Conservation (phyloP, 257 asterid genomes). For the Solanum bukasovii region DNA sequence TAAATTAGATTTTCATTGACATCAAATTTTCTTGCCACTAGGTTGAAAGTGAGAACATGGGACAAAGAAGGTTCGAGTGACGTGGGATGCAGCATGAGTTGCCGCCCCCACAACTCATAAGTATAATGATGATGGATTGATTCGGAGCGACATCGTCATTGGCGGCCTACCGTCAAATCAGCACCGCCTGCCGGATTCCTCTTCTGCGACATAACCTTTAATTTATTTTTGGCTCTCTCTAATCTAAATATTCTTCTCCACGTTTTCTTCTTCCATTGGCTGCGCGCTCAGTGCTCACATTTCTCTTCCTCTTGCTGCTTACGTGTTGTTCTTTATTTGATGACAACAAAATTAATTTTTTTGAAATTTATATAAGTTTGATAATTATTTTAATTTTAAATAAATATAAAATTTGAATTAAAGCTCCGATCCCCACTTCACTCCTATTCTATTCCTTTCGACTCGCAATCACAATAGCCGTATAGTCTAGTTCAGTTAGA, state of each 20-base stretch:
- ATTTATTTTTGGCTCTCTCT: not conserved
- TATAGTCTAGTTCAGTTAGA: too few species aligned
- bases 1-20: not conserved
- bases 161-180: not conserved
- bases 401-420: not conserved
- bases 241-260: not conserved
- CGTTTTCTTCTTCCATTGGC: slow-evolving; percentile 24
- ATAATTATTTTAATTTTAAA: too few species aligned
- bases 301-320: not conserved
- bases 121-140: not conserved
- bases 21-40: not conserved
- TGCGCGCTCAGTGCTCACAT: not conserved
- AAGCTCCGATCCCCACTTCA: not conserved
- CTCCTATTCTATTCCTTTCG: too few species aligned
- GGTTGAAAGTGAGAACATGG: not conserved
- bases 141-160: not conserved
- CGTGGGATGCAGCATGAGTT: slow-evolving; percentile 18
- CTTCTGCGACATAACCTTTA: not conserved
- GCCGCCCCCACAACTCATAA: not conserved
- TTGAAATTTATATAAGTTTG: not conserved
- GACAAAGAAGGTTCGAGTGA: slow-evolving; percentile 7
- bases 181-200: not conserved
- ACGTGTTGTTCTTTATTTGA: not conserved
- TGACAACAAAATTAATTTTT: not conserved
- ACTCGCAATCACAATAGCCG: too few species aligned